phyloP scores from a whole-genome alignment of 2,329 filamentous ascomycete species.

The Fusarium sp. region DNA sequence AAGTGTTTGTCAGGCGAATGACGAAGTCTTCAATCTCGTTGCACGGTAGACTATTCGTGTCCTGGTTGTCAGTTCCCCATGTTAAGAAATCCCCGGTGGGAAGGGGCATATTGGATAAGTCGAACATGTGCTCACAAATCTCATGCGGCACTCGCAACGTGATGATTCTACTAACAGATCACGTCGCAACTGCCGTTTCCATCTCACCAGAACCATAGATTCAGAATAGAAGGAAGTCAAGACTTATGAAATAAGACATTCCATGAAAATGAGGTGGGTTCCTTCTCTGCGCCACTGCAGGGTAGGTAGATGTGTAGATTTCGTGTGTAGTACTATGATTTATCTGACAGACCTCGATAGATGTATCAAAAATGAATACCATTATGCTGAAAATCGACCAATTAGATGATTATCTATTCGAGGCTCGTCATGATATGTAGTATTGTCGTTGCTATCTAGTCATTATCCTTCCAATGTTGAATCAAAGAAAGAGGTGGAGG shows the following conservation, averaged over 20 bases:
- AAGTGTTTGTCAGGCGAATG: neutral
- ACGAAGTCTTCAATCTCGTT: neutral
- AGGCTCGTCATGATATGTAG: neutral
- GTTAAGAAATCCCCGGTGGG: no score
- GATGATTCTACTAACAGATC: neutral
- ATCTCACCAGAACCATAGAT: neutral
- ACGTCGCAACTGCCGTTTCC: neutral
- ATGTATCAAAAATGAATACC: no score
- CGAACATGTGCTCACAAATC: neutral
- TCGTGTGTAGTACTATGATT: neutral
- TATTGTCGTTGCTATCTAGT: neutral
- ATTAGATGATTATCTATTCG: neutral
- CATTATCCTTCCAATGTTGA: neutral
- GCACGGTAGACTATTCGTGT: no score
- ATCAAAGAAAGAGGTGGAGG: no score
- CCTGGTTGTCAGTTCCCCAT: neutral
- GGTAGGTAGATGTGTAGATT: neutral
- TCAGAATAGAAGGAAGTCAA: neutral
- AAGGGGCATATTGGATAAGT: neutral
- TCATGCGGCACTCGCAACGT: neutral
- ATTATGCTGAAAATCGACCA: no score
- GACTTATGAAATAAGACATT: neutral
- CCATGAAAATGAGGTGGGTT: neutral
- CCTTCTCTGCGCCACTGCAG: neutral
- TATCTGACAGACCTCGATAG: no score